Base-by-base conservation (phyloP, 495 filamentous ascomycete genomes). In the Pseudomonodictys pantanalensis region DNA sequence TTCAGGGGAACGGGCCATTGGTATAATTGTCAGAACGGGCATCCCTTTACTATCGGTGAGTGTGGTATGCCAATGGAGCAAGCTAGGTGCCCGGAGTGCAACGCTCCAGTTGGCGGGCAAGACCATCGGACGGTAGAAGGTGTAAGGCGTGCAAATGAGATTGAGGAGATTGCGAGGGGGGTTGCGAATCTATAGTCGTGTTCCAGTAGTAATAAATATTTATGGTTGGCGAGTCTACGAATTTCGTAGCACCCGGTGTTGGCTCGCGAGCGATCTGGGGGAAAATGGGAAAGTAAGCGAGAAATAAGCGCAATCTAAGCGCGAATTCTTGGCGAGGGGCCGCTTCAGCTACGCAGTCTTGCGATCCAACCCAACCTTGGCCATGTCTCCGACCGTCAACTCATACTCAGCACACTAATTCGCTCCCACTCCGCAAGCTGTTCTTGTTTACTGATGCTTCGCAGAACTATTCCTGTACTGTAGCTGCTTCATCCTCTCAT, bases 51-150 rank as follows among this genome's bases (percentile, higher is more conserved):
- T n/a, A n/a, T n/a, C n/a, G n/a, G n/a, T n/a, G n/a, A n/a, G n/a
- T n/a, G 88, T 68, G 88, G 86, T 5, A 81, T 80, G 75, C 81
- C 87, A 0, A 84, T 86, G 78, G 56, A 89, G 70, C 52, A 61
- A 52, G 76, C 85, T 1, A 60, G 64, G 24, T 91, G 87, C 60
- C 86, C 87, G 2, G 78, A 90, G 56, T 90, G 86, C 63, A 78
- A 76, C 7, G 77, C 76, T 3, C 58, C 72, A 1, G 78, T 90
- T 35, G 87, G 86, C 41, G 87, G 87, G 0, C 41, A 66, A 28
- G 2, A 81, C 54, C 83, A 90, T 74, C 42, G 35, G 20, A 43
- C 77, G 64, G 76, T 68, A 10, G 70, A 66, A 4, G 83, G 83
- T 9, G 82, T 87, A 8, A 72, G 50, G 18, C 66, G 58, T 24